Evolutionary conservation across 2,329 filamentous ascomycete genomes (phyloP), one percentile per base, ranked within the genome.

Genomic region (Monosporascus sp.): DNA sequence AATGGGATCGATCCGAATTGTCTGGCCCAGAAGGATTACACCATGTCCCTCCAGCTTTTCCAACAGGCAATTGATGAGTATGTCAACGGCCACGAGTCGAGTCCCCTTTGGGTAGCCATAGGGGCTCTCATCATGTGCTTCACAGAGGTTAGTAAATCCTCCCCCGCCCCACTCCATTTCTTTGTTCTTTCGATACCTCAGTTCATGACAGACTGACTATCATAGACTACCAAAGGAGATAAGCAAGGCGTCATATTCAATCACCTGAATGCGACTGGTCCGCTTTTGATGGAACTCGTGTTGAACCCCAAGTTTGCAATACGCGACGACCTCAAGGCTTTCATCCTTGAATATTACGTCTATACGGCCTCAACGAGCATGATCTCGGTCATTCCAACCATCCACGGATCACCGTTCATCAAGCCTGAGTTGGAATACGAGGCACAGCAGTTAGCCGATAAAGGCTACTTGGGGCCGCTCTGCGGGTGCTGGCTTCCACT

Each of bases 271-370:
- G 74, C 74, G 0, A 75, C 75, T 18, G 73, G 73, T 49, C 71
- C 72, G 2, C 59, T 77, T 11, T 56, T 77, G 9, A 66, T 67
- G 8, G 67, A 66, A 2, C 57, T 77, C 2, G 63, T 76, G 4
- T 63, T 61, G 1, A 59, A 69, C 4, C 65, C 64, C 4, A 64
- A 69, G 41, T 56, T 62, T 0, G 63, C 70, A 3, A 57, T 71
- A 3, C 67, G 67, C 2, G 65, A 68, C 14, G 68, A 74, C 9
- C 56, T 78, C 3, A 69, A 71, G 27, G 70, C 75, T 27, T 77
- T 77, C 49, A 68, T 78, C 3, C 69, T 77, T 46, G 76, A 78
- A 60, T 77, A 77, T 39, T 77, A 76, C 54, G 70, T 74, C 54
- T 75, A 78, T 60, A 76, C 74, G 46, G 70, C 73, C 3, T 69